phyloP scores from a whole-genome alignment of 495 filamentous ascomycete species.

The Cetradonia linearis region DNA sequence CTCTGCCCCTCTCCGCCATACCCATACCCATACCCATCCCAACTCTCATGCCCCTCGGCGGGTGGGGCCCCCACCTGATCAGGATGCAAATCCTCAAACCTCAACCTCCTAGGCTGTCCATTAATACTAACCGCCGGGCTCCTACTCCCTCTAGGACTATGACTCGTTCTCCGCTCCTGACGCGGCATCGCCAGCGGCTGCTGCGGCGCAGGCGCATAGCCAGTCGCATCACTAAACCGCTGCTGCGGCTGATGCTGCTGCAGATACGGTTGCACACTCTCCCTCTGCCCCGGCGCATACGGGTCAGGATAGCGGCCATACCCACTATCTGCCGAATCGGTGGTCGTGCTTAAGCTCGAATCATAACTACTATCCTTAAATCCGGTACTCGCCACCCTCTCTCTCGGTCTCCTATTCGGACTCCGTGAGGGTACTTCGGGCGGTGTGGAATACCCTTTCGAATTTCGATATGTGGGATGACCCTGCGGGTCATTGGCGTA shows the following conservation, averaged over 20 bases:
- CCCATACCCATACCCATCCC: constrained; percentile 15
- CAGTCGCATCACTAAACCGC: constrained; percentile 18
- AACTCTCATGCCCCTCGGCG: constrained; percentile 13
- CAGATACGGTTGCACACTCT: constrained; percentile 16
- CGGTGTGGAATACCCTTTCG: constrained; percentile 16
- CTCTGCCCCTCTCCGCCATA: neutral
- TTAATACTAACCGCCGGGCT: constrained; percentile 26
- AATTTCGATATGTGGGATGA: constrained; percentile 5
- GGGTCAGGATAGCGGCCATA: constrained; percentile 8
- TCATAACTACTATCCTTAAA: constrained; percentile 15
- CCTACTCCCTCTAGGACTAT: constrained; percentile 19
- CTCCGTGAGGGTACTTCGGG: constrained; percentile 18
- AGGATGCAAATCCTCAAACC: constrained; percentile 23
- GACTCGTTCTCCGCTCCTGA: constrained; percentile 6
- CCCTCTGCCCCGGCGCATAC: constrained; percentile 7
- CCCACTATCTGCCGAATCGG: constrained; percentile 12
- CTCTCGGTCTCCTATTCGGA: constrained; percentile 13
- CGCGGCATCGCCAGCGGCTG: neutral
- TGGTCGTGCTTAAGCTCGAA: constrained; percentile 19
- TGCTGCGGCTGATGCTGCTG: constrained; percentile 19
- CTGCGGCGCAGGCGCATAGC: too few relatives aligned
- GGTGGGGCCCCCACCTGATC: neutral
- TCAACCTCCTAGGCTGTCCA: constrained; percentile 22
- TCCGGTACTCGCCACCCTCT: too few relatives aligned
- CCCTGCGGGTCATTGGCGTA: neutral